These are phyloP conservation scores for Fagopyrum homotropicum DNA, from an alignment of 148 eudicot species.

Conservation along the genomic window DNA sequence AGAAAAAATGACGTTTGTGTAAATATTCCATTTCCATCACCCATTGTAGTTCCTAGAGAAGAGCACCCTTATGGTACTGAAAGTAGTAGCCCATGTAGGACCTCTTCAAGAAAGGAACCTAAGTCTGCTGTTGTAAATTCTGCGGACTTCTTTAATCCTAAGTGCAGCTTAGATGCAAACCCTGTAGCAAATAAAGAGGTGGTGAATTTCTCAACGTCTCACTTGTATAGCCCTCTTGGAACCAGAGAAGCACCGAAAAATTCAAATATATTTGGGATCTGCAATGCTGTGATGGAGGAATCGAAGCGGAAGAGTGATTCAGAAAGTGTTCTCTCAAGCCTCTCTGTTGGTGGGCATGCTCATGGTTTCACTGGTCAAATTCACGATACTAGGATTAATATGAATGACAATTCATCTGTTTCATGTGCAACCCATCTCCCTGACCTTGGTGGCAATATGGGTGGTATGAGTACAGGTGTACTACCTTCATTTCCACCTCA, in stretches of 20 bases:
- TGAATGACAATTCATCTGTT: slow-evolving; percentile 26
- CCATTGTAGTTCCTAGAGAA: not conserved
- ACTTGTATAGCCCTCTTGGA: slow-evolving; percentile 29
- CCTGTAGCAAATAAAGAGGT: slow-evolving; percentile 19
- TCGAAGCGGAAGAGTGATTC: slow-evolving; percentile 30
- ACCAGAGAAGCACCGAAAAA: slow-evolving; percentile 29
- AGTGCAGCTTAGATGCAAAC: slow-evolving; percentile 25
- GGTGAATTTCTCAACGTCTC: slow-evolving; percentile 24
- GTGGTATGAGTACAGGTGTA: slow-evolving; percentile 32
- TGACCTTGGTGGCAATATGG: slow-evolving; percentile 38
- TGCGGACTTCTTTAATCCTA: slow-evolving; percentile 24
- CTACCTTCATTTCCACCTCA: slow-evolving; percentile 30
- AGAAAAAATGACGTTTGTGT: slow-evolving; percentile 20
- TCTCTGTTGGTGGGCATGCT: slow-evolving; percentile 28
- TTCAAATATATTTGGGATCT: slow-evolving; percentile 28
- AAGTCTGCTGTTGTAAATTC: slow-evolving; percentile 27
- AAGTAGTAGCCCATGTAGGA: slow-evolving; percentile 15
- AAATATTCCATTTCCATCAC: slow-evolving; percentile 15
- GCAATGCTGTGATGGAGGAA: slow-evolving; percentile 28
- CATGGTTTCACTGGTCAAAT: slow-evolving; percentile 20
- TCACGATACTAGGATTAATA: slow-evolving; percentile 24
- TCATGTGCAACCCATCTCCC: slow-evolving; percentile 32
- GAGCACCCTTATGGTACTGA: slow-evolving; percentile 18
- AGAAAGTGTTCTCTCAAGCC: slow-evolving; percentile 30
- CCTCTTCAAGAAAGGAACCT: slow-evolving; percentile 27